phyloP scores from a whole-genome alignment of 306 rosid genomes.

The Pterocarpus santalinus region DNA sequence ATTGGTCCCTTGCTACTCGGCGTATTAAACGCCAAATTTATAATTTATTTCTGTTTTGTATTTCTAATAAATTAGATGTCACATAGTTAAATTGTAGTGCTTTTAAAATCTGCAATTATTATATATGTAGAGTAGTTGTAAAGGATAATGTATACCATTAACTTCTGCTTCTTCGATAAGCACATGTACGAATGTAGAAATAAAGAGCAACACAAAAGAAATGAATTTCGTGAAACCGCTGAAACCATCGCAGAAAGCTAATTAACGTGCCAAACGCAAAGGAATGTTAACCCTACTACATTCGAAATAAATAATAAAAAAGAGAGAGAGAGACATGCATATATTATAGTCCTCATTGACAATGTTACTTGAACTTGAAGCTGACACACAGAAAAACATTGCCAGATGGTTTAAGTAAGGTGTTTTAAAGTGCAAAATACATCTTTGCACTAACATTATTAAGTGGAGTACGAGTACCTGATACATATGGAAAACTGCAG shows the following conservation, averaged over 20 bases:
- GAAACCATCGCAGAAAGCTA: background rate
- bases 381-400: conserved; percentile 21
- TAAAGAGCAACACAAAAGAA: background rate
- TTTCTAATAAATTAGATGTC: conserved; percentile 15
- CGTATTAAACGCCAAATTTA: background rate
- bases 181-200: background rate
- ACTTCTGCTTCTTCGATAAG: conserved; percentile 7
- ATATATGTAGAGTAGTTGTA: background rate
- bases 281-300: background rate
- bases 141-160: conserved; percentile 8
- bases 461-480: background rate
- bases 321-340: background rate
- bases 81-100: background rate
- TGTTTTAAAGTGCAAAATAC: background rate
- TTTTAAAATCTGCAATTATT: conserved; percentile 1
- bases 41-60: conserved; percentile 5
- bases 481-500: background rate
- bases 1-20: background rate
- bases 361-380: conserved; percentile 28
- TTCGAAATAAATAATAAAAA: background rate
- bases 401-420: conserved; percentile 25
- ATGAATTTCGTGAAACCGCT: conserved; percentile 13
- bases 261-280: background rate
- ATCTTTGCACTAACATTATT: background rate
- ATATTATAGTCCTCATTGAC: background rate